Conservation (phyloP, 345 rosid species). For the Eucalyptus globulus region DNA sequence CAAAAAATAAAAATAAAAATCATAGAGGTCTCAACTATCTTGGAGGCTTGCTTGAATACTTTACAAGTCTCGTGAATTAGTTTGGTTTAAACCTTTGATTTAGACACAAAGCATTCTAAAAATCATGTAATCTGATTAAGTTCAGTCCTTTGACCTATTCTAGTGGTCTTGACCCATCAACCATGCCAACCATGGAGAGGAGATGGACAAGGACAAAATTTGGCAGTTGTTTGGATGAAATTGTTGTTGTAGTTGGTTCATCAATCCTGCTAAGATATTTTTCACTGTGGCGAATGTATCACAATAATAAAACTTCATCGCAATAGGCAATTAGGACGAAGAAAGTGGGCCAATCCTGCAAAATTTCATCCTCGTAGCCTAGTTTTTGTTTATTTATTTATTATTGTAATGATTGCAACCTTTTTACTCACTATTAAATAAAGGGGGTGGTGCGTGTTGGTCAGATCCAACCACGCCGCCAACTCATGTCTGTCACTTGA, state of each 20-base stretch:
- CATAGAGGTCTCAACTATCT: neutral
- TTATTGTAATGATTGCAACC: neutral
- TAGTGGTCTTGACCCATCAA: neutral
- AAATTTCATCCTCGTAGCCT: neutral
- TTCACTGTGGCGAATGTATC: neutral
- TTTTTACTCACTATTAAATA: neutral
- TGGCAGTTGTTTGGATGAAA: neutral
- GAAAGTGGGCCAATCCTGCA: neutral
- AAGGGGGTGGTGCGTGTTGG: neutral
- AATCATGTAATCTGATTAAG: accelerated
- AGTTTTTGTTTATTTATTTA: neutral
- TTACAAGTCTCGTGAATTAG: neutral
- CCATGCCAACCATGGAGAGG: neutral
- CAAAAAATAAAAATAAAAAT: neutral
- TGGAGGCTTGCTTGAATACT: neutral
- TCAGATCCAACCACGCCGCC: neutral
- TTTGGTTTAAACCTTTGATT: neutral
- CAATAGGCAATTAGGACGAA: neutral
- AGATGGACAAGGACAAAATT: neutral
- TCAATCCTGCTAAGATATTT: neutral
- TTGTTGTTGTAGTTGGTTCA: neutral
- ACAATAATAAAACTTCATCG: neutral
- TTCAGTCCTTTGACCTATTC: neutral
- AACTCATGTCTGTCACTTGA: neutral
- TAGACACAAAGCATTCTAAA: neutral